Evolutionary conservation across 176 grass and related monocot species (phyloP).

Genomic region (Hordeum marinum): DNA sequence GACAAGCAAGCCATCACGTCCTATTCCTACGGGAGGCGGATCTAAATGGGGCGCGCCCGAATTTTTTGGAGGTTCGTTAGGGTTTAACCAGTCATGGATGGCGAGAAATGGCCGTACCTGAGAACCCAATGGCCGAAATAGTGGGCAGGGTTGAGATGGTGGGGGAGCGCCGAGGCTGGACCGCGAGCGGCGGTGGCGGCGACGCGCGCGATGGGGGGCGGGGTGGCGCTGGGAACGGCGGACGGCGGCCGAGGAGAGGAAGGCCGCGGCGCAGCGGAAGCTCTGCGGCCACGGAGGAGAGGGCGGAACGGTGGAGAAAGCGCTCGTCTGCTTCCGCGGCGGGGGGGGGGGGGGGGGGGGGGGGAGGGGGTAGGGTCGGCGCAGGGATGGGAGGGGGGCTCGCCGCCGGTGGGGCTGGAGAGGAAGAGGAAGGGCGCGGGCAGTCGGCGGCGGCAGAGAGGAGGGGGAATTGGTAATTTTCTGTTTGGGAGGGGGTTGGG

Average conservation of each 20-base stretch:
- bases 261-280: background rate
- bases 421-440: background rate
- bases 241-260: background rate
- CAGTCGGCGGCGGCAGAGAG: background rate
- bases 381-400: background rate
- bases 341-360: too few species aligned
- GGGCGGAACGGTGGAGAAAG: background rate
- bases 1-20: background rate
- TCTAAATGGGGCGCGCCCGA: background rate
- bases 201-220: background rate
- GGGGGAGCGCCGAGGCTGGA: too few species aligned
- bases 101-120: background rate
- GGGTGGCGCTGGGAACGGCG: background rate
- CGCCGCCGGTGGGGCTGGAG: background rate
- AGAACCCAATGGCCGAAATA: background rate
- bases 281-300: background rate
- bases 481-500: background rate
- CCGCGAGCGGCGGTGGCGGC: background rate
- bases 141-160: background rate
- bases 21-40: background rate
- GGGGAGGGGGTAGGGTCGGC: background rate
- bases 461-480: background rate
- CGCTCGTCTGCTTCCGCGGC: too few species aligned
- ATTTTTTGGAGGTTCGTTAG: background rate
- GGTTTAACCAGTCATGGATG: background rate